phyloP scores from a whole-genome alignment of 192 early-diverging fungal genomes.

The Nowakowskiella sp. region DNA sequence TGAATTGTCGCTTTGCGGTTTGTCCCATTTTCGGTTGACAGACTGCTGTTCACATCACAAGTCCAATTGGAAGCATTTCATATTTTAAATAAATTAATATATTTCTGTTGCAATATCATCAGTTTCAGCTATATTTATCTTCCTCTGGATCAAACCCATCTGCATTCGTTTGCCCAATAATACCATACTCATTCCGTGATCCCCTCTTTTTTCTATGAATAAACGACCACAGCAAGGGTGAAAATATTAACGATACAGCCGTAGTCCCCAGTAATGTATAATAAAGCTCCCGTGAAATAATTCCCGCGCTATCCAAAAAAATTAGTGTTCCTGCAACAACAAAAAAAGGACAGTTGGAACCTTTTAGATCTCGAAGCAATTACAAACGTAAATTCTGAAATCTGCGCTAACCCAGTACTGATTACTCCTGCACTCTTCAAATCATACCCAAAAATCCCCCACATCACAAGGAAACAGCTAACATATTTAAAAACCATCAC shows the following conservation, averaged over 20 bases:
- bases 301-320: slow-evolving; percentile 12
- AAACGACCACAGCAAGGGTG: slow-evolving; percentile 50
- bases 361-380: slow-evolving; percentile 46
- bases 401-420: slow-evolving; percentile 45
- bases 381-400: slow-evolving; percentile 53
- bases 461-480: slow-evolving; percentile 23
- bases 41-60: too few species aligned
- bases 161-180: too few species aligned
- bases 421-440: slow-evolving; percentile 24
- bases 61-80: too few species aligned
- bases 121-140: too few species aligned
- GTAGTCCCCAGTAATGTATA: slow-evolving; percentile 46
- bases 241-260: slow-evolving; percentile 37
- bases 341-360: neutral
- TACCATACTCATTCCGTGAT: too few species aligned
- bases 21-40: too few species aligned
- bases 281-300: slow-evolving; percentile 46
- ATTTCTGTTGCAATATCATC: too few species aligned
- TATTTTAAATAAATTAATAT: too few species aligned
- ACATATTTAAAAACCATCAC: slow-evolving; percentile 44
- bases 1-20: too few species aligned
- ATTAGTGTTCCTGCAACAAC: neutral
- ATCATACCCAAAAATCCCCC: slow-evolving; percentile 28
- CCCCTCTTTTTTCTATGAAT: too few species aligned
- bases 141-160: too few species aligned